Evolutionary conservation across 805 yeast species (phyloP), one percentile per base, ranked within the genome.

Genomic region (Dipodascopsis uninucleata): DNA sequence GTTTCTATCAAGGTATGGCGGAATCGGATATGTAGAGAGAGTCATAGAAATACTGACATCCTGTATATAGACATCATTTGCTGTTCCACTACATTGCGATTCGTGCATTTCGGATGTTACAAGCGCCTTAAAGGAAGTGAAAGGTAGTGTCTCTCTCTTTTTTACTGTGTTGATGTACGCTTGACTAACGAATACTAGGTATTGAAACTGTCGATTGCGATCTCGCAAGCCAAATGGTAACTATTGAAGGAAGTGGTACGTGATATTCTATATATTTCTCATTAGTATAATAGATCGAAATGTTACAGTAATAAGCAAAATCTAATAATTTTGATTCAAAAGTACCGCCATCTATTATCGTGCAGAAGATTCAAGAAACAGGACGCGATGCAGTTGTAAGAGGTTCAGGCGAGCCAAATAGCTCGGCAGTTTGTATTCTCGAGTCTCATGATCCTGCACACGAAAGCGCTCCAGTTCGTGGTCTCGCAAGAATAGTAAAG

Each of bases 301-400:
- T n/a, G n/a, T n/a, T n/a, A n/a, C n/a, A n/a, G n/a, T n/a, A n/a
- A n/a, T n/a, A n/a, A n/a, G n/a, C n/a, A n/a, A 26, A 12, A 14
- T 12, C 29, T 26, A 26, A 26, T 26, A 26, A 26, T n/a, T n/a
- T n/a, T n/a, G n/a, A n/a, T n/a, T 10, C 7, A 22, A 37, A 16
- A 49, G 71, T 76, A 3, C 80, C 96, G 4, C 97, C 97, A 1
- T 84, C 95, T 1, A 65, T 63, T 10, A 76, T 89, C 29, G 80
- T 88, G 29, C 67, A 68, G 40, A 76, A 84, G 0, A 76, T 90
- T 45, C 89, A 83, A 62, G 60, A 60, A 1, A 79, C 81, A 2
- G 96, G 97, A 1, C 77, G 79, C 53, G 97, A 90, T 60, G 96
- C 96, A 3, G 85, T 90, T 53, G 82, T 90, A 20, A 72, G 97